A percentile compares a stretch with the other conserved stretches of the same genome.
Evolutionary conservation across 106 monocot species (phyloP).

Genomic region (Dendrobium catenatum): DNA sequence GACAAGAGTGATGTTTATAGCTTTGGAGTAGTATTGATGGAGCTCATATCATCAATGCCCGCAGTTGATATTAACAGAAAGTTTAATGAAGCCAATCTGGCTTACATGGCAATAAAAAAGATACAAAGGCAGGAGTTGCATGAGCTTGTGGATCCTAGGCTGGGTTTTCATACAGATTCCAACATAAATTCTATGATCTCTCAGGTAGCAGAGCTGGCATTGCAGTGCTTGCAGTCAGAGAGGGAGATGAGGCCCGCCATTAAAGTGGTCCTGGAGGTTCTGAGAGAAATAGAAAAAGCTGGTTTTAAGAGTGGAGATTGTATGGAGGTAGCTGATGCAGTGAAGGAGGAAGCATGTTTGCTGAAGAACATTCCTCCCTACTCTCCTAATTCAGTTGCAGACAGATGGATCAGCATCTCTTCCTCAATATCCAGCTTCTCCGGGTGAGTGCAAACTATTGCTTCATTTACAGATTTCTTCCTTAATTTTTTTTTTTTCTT

Average conservation of each 20-base stretch:
- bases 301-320: background rate
- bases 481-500: background rate
- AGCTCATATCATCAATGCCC: slow-evolving; percentile 27
- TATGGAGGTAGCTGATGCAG: background rate
- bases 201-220: slow-evolving; percentile 17
- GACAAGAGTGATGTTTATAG: slow-evolving; percentile 33
- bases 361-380: slow-evolving; percentile 3
- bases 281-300: slow-evolving; percentile 7
- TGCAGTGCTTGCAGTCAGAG: slow-evolving; percentile 20
- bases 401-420: background rate
- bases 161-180: slow-evolving; percentile 7
- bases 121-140: slow-evolving; percentile 13
- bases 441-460: background rate
- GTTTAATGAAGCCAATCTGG: slow-evolving; percentile 12
- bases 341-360: background rate
- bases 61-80: slow-evolving; percentile 16
- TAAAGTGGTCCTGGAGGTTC: slow-evolving; percentile 12
- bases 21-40: slow-evolving; percentile 28
- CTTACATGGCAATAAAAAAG: slow-evolving; percentile 18
- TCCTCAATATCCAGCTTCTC: background rate
- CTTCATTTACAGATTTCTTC: background rate
- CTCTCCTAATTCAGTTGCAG: slow-evolving; percentile 7
- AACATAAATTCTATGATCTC: slow-evolving; percentile 14
- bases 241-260: slow-evolving; percentile 22
- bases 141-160: slow-evolving; percentile 8